Conservation (phyloP, 2,329 filamentous ascomycete species). For the Fusarium austroafricanum region DNA sequence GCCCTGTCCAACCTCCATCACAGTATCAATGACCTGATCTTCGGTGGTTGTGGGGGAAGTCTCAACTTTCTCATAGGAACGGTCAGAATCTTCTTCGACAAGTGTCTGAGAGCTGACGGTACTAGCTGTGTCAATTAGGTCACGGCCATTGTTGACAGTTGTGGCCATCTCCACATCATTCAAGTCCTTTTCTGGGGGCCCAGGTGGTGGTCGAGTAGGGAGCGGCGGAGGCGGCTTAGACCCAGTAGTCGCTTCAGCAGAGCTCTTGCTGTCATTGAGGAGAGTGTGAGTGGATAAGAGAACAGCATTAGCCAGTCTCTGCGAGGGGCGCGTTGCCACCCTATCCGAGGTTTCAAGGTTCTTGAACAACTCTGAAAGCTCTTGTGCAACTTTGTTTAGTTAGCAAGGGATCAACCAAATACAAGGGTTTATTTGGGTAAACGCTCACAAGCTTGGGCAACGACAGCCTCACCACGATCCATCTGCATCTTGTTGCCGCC, state of each 20-base stretch:
- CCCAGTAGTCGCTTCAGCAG: constrained; percentile 39
- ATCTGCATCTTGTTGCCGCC: constrained; percentile 71
- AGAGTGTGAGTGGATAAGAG: constrained; percentile 66
- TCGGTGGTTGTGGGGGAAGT: constrained; percentile 22
- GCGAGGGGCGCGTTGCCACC: constrained; percentile 75
- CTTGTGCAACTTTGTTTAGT: constrained; percentile 71
- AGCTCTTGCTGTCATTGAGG: constrained; percentile 49
- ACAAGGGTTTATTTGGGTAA: not conserved
- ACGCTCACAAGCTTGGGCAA: constrained; percentile 79
- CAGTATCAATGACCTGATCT: constrained; percentile 42
- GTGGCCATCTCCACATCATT: constrained; percentile 53
- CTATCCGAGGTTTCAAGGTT: constrained; percentile 74
- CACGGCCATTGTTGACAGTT: constrained; percentile 47
- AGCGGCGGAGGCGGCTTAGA: constrained; percentile 59
- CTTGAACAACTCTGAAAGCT: constrained; percentile 77
- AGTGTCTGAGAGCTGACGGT: constrained; percentile 64
- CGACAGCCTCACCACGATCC: constrained; percentile 69
- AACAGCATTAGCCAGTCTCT: constrained; percentile 83
- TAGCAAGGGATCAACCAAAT: constrained; percentile 45
- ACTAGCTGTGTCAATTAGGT: constrained; percentile 56
- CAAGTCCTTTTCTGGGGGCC: constrained; percentile 46
- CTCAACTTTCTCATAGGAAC: constrained; percentile 52
- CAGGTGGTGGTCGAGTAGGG: constrained; percentile 60
- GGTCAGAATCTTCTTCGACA: constrained; percentile 56
- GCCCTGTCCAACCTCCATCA: constrained; percentile 38